phyloP scores from a whole-genome alignment of 495 filamentous ascomycete species.

The Xylaria flabelliformis region DNA sequence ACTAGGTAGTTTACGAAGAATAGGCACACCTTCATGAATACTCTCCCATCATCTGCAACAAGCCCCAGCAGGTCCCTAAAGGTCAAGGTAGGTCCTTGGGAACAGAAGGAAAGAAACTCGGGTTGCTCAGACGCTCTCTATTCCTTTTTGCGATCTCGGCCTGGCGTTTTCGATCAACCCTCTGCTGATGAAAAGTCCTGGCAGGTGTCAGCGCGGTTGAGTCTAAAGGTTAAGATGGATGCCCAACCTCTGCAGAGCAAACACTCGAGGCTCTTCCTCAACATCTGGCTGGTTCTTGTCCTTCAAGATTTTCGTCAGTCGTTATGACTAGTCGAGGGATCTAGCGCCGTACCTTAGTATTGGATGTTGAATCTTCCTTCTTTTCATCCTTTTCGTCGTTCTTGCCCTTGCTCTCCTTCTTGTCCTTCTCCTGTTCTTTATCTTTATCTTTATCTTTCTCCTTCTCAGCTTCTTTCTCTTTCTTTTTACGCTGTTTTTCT shows the following conservation, averaged over 20 bases:
- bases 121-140: constrained; percentile 78
- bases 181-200: constrained; percentile 86
- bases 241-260: constrained; percentile 81
- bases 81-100: constrained; percentile 69
- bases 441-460: constrained; percentile 60
- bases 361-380: constrained; percentile 30
- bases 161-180: constrained; percentile 78
- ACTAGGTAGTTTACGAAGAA: not conserved
- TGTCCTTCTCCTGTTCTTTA: constrained; percentile 58
- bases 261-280: constrained; percentile 76
- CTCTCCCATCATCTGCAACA: not conserved
- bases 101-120: constrained; percentile 81
- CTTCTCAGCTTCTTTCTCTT: constrained; percentile 58
- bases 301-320: constrained; percentile 55
- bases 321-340: constrained; percentile 34
- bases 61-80: not conserved
- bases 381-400: constrained; percentile 45
- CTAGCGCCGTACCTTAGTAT: constrained; percentile 31
- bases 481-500: constrained; percentile 71
- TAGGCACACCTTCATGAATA: not conserved
- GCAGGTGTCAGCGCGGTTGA: constrained; percentile 31
- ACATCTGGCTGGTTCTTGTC: constrained; percentile 54
- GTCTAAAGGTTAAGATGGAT: constrained; percentile 8
- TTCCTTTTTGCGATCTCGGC: constrained; percentile 82
- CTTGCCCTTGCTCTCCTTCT: constrained; percentile 53